Percentiles rank a stretch among this genome's conserved stretches.
phyloP scores from a whole-genome alignment of 768 basidiomycete species.

The Panaeolus cyanescens region DNA sequence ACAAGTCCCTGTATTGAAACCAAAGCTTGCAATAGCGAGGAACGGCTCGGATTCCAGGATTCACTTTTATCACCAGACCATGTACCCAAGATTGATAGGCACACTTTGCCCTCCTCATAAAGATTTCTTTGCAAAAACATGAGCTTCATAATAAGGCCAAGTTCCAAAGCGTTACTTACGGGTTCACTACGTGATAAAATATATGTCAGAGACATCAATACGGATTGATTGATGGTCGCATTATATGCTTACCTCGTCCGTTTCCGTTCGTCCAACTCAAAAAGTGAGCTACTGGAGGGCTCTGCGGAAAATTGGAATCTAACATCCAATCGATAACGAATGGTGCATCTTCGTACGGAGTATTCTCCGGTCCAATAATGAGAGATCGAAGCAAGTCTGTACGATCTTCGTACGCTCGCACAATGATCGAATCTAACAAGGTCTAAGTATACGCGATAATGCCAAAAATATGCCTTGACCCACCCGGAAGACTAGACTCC shows the following conservation, averaged over 20 bases:
- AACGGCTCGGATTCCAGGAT: slow-evolving; percentile 82
- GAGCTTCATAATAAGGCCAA: not conserved
- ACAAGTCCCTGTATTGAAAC: slow-evolving; percentile 95
- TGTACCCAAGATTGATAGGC: slow-evolving; percentile 87
- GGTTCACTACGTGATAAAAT: slow-evolving; percentile 55
- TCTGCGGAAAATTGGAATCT: slow-evolving; percentile 80
- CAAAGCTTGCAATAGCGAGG: slow-evolving; percentile 87
- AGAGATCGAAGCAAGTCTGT: slow-evolving; percentile 84
- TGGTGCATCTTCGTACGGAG: slow-evolving; percentile 93
- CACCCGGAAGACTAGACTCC: slow-evolving; percentile 80
- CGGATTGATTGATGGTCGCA: not conserved
- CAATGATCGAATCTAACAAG: slow-evolving; percentile 75
- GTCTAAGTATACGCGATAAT: not conserved
- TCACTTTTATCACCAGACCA: slow-evolving; percentile 91
- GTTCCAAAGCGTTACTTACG: slow-evolving; percentile 47
- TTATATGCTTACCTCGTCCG: slow-evolving; percentile 63
- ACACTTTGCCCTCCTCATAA: slow-evolving; percentile 96
- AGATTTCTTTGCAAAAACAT: slow-evolving; percentile 61
- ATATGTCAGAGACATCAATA: not conserved
- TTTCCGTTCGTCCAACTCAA: slow-evolving; percentile 94
- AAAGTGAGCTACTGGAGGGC: slow-evolving; percentile 87
- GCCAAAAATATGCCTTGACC: slow-evolving; percentile 16
- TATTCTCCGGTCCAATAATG: slow-evolving; percentile 92
- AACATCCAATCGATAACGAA: slow-evolving; percentile 95
- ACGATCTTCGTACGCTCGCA: slow-evolving; percentile 89